These are phyloP conservation scores for Colletotrichum spinosum DNA, from an alignment of 2,329 filamentous ascomycete species.

Conservation along the genomic window DNA sequence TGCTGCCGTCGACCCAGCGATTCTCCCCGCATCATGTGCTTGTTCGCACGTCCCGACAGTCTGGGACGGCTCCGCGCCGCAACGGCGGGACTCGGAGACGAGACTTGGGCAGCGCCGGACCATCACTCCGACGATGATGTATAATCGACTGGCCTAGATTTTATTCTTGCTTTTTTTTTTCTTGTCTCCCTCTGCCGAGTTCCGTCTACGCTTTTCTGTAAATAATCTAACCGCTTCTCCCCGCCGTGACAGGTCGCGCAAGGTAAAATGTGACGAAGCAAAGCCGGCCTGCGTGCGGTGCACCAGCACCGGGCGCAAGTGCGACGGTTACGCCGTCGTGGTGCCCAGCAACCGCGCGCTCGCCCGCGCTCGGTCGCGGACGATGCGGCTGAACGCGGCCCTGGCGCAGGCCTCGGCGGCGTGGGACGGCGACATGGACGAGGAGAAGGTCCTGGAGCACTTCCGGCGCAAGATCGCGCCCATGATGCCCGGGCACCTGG, in stretches of 20 bases:
- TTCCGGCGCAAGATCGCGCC: slow-evolving; percentile 51
- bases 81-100: neutral
- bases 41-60: neutral
- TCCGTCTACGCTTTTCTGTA: too few species aligned
- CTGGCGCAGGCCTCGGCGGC: slow-evolving; percentile 26
- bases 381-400: slow-evolving; percentile 33
- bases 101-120: slow-evolving; percentile 1
- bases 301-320: slow-evolving; percentile 65
- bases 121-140: too few species aligned
- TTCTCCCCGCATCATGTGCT: neutral
- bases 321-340: slow-evolving; percentile 61
- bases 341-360: slow-evolving; percentile 34
- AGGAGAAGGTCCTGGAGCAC: slow-evolving; percentile 45
- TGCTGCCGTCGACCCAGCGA: neutral
- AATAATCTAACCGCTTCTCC: neutral
- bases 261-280: slow-evolving; percentile 68
- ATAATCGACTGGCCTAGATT: too few species aligned
- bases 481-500: slow-evolving; percentile 53
- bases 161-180: neutral
- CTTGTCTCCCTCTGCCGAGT: neutral
- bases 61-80: neutral
- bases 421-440: slow-evolving; percentile 33
- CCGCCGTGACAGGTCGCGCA: slow-evolving; percentile 56
- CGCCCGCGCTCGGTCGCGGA: slow-evolving; percentile 29
- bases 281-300: slow-evolving; percentile 66